phyloP scores from a whole-genome alignment of 306 rosid genomes.

The Cucurbita argyrosperma region DNA sequence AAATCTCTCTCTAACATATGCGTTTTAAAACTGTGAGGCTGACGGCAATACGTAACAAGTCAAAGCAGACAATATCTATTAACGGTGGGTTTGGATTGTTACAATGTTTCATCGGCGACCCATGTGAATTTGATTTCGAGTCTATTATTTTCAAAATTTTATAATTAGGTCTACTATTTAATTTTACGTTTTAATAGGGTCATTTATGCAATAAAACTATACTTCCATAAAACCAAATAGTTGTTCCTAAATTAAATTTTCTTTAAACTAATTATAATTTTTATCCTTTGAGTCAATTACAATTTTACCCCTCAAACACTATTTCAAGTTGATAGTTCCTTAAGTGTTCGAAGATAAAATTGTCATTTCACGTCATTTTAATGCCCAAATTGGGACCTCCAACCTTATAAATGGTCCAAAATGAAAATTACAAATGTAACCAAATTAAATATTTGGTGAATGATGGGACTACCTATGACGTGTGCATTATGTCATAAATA shows the following conservation, averaged over 20 bases:
- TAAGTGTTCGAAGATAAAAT: background rate
- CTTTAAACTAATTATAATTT: background rate
- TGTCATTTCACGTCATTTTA: background rate
- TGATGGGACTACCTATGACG: background rate
- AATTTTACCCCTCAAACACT: background rate
- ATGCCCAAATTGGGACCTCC: background rate
- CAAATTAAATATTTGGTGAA: background rate
- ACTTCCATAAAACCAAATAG: too few species aligned
- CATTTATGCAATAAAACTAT: too few species aligned
- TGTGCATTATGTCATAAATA: background rate
- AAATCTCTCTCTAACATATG: rapidly evolving
- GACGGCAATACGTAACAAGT: too few species aligned
- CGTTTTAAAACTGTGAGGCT: too few species aligned
- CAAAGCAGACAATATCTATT: too few species aligned
- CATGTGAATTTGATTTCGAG: too few species aligned
- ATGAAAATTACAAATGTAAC: background rate
- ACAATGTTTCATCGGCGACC: too few species aligned
- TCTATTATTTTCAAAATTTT: too few species aligned
- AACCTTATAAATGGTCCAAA: background rate
- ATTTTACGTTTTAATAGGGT: too few species aligned
- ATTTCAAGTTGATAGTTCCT: background rate
- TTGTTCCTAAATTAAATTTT: background rate
- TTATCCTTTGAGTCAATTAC: background rate
- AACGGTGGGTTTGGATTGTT: too few species aligned
- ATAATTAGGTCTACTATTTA: too few species aligned